Conservation (phyloP, 2,329 filamentous ascomycete genomes). For the Aspergillus sp. region DNA sequence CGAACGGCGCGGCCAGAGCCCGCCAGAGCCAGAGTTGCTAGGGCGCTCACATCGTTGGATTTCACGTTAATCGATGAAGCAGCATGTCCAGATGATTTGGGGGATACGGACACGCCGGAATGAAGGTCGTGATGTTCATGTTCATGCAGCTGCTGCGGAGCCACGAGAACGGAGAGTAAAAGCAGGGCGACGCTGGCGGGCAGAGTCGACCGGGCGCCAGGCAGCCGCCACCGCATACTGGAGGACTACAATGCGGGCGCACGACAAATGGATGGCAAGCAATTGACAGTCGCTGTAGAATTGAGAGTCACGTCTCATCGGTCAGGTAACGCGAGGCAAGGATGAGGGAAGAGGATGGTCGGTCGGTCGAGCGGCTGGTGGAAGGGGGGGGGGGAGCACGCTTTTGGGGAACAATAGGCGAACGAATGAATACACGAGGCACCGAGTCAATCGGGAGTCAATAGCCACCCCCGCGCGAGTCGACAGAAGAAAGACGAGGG, state of each 20-base stretch:
- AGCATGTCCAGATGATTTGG: slow-evolving; percentile 15
- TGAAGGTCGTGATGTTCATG: slow-evolving; percentile 24
- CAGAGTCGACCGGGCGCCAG: slow-evolving; percentile 47
- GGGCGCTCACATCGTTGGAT: slow-evolving; percentile 73
- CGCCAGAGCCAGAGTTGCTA: slow-evolving; percentile 96
- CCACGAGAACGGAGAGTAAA: slow-evolving; percentile 51
- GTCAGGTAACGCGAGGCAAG: background rate
- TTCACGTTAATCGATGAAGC: slow-evolving; percentile 24
- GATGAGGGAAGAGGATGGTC: background rate
- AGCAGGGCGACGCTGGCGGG: slow-evolving; percentile 50
- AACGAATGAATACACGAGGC: background rate
- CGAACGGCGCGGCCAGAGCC: slow-evolving; percentile 64
- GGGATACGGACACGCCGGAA: slow-evolving; percentile 19
- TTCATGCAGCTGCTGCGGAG: slow-evolving; percentile 53
- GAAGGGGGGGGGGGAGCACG: background rate
- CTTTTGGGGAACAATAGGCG: background rate
- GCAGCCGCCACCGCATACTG: slow-evolving; percentile 57
- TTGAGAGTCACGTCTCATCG: background rate
- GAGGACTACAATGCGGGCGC: slow-evolving; percentile 27
- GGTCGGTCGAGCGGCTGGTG: background rate
- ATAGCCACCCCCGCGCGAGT: too few relatives aligned
- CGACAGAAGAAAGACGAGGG: too few relatives aligned
- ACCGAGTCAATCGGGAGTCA: too few relatives aligned
- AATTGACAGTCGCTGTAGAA: background rate
- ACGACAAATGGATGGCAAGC: background rate